Conservation (phyloP, 2,329 filamentous ascomycete genomes). For the Aspergillus flavus region DNA sequence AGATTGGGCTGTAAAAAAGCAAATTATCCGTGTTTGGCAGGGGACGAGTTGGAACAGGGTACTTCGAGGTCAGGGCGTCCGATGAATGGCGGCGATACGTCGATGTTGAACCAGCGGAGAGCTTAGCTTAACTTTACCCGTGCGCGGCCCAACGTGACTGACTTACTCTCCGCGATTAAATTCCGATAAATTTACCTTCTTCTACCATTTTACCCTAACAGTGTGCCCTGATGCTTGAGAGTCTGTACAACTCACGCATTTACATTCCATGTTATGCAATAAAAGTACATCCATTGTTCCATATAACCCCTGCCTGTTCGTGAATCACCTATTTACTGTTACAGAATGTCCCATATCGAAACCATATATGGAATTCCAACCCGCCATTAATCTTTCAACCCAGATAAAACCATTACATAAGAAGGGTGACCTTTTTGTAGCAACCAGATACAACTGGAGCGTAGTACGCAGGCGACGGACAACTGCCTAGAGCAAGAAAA, state of each 20-base stretch:
- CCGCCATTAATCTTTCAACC: background rate
- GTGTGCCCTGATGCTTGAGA: too few relatives aligned
- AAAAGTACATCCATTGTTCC: conserved; percentile 2
- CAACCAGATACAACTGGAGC: background rate
- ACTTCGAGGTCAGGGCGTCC: background rate
- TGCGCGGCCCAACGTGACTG: background rate
- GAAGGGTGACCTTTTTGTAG: background rate
- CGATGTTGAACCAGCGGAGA: conserved; percentile 1
- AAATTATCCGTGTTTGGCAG: conserved; percentile 13
- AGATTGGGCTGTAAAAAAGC: conserved; percentile 12
- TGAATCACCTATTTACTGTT: conserved; percentile 1
- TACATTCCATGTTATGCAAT: background rate
- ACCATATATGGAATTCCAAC: background rate
- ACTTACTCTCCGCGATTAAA: background rate
- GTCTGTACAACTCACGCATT: background rate
- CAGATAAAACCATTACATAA: background rate
- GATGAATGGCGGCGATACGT: conserved; percentile 4
- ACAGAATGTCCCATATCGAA: background rate
- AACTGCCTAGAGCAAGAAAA: background rate
- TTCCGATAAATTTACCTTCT: background rate
- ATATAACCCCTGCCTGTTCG: background rate
- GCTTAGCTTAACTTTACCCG: background rate
- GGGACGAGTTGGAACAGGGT: conserved; percentile 4
- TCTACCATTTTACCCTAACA: background rate
- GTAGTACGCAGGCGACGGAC: background rate